Conservation (phyloP, 2,329 filamentous ascomycete species). For the Phaeosphaeriaceae sp. region DNA sequence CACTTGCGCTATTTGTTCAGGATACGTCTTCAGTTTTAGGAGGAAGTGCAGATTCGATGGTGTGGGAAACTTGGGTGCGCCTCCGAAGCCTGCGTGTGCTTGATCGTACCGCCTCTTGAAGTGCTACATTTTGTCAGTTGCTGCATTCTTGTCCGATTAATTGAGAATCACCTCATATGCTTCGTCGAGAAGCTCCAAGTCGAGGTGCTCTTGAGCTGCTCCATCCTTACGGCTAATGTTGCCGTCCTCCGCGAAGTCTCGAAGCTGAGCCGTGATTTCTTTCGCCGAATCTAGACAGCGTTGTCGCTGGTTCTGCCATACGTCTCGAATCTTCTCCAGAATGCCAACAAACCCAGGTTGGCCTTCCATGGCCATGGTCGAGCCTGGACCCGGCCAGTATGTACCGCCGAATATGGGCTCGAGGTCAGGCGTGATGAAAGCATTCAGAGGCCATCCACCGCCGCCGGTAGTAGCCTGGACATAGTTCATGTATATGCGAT, state of each 20-base stretch:
- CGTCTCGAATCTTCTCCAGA: slow-evolving; percentile 73
- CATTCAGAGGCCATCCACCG: slow-evolving; percentile 93
- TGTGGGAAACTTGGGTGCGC: slow-evolving; percentile 86
- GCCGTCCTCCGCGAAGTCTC: slow-evolving; percentile 88
- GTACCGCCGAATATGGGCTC: slow-evolving; percentile 96
- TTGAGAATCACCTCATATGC: slow-evolving; percentile 65
- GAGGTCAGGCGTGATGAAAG: slow-evolving; percentile 93
- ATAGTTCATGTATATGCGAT: slow-evolving; percentile 98
- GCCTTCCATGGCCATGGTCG: slow-evolving; percentile 55
- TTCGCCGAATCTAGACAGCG: slow-evolving; percentile 83
- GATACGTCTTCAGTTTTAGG: slow-evolving; percentile 75
- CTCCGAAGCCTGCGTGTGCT: slow-evolving; percentile 66
- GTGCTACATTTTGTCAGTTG: slow-evolving; percentile 17
- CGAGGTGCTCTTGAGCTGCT: slow-evolving; percentile 71
- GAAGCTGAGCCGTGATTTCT: slow-evolving; percentile 80
- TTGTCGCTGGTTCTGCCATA: slow-evolving; percentile 85
- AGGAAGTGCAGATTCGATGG: slow-evolving; percentile 85
- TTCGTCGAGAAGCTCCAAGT: slow-evolving; percentile 90
- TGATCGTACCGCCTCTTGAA: slow-evolving; percentile 33
- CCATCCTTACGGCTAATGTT: slow-evolving; percentile 61
- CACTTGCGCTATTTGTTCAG: slow-evolving; percentile 78
- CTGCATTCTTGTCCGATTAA: slow-evolving; percentile 50
- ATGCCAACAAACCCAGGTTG: slow-evolving; percentile 84
- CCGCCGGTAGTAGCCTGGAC: slow-evolving; percentile 89
- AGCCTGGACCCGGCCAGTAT: slow-evolving; percentile 87